Percentiles rank a stretch among this genome's conserved stretches.
These are phyloP conservation scores for Tolypocladium album DNA, from an alignment of 2,329 filamentous ascomycete species.

Conservation along the genomic window DNA sequence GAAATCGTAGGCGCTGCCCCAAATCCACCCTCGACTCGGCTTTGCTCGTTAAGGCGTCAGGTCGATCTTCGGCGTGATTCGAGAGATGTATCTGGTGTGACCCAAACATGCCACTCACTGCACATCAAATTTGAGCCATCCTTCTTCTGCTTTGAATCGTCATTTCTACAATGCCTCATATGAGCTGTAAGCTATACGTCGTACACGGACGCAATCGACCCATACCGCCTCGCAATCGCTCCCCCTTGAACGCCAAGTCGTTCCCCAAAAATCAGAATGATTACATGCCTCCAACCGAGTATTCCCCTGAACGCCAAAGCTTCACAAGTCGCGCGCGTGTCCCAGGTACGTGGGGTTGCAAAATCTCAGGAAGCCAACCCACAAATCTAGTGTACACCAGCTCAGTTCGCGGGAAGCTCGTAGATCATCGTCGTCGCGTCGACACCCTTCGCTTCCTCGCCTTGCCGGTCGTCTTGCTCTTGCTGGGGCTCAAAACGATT, in stretches of 20 bases:
- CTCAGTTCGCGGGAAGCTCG: neutral
- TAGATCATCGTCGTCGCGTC: slow-evolving; percentile 20
- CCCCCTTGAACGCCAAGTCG: neutral
- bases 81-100: neutral
- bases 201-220: neutral
- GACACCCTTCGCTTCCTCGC: slow-evolving; percentile 23
- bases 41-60: neutral
- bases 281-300: neutral
- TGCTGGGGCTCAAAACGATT: slow-evolving; percentile 9
- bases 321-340: neutral
- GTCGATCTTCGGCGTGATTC: neutral
- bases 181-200: neutral
- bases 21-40: neutral
- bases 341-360: neutral
- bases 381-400: neutral
- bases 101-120: neutral
- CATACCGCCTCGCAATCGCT: neutral
- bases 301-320: neutral
- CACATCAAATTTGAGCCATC: neutral
- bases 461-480: slow-evolving; percentile 15
- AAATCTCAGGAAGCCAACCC: neutral
- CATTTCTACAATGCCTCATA: neutral
- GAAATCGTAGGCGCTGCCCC: neutral
- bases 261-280: neutral
- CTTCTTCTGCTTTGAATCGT: neutral